phyloP scores from a whole-genome alignment of 441 rosid species.

The Bocquillonia castaneifolia region DNA sequence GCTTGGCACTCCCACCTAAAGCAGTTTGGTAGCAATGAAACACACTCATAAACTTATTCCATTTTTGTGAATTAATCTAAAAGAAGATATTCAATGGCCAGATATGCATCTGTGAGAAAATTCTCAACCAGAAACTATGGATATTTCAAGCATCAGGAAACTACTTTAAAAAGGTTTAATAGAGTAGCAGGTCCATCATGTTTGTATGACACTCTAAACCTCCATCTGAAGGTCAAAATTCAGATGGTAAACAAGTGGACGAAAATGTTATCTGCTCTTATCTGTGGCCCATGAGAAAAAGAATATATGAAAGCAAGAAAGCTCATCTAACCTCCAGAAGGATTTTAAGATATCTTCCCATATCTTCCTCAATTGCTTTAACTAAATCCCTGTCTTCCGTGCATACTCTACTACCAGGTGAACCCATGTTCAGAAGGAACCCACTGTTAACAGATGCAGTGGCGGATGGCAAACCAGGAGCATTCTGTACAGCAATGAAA shows the following conservation, averaged over 20 bases:
- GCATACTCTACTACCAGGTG: constrained; percentile 74
- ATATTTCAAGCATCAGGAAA: neutral
- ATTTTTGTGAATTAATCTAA: neutral
- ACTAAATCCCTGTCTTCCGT: constrained; percentile 71
- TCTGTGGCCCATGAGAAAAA: neutral
- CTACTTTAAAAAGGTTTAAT: neutral
- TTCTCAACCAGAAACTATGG: neutral
- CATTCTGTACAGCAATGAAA: constrained; percentile 80
- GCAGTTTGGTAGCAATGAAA: constrained; percentile 20
- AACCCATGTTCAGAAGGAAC: constrained; percentile 80
- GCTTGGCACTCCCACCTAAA: constrained; percentile 76
- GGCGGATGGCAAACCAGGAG: constrained; percentile 71
- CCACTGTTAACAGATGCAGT: constrained; percentile 92
- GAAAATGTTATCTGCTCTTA: neutral
- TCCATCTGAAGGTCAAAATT: neutral
- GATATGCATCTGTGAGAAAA: neutral
- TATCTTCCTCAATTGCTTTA: constrained; percentile 83
- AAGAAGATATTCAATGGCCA: neutral
- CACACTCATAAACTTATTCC: neutral
- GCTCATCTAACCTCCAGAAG: constrained; percentile 69
- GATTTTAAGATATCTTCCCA: constrained; percentile 77
- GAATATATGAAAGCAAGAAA: neutral
- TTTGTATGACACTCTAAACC: neutral
- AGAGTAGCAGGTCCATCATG: neutral
- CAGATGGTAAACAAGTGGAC: neutral